Evolutionary conservation across 192 early-diverging fungal species (phyloP).

Genomic region (Lobulomyces angularis): DNA sequence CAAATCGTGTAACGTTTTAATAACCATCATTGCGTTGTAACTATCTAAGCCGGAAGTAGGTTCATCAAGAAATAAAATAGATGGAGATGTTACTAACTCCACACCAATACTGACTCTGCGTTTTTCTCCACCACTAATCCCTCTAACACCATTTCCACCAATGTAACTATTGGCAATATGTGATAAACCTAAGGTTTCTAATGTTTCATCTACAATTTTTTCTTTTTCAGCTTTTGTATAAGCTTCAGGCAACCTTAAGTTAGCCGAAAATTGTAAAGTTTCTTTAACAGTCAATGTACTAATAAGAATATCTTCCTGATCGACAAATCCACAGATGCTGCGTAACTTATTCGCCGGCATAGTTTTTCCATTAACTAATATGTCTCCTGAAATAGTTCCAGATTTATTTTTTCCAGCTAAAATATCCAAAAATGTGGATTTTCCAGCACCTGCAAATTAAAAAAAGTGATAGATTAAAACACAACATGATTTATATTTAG

Average conservation of each 20-base stretch:
- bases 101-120: slow-evolving; percentile 43
- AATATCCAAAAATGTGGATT: slow-evolving; percentile 75
- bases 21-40: slow-evolving; percentile 47
- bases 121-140: slow-evolving; percentile 41
- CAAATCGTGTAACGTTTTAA: slow-evolving; percentile 48
- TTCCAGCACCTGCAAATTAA: slow-evolving; percentile 55
- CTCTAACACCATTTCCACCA: slow-evolving; percentile 16
- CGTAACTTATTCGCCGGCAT: slow-evolving; percentile 5
- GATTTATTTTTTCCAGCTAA: slow-evolving; percentile 51
- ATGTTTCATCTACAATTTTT: slow-evolving; percentile 52
- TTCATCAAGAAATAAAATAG: slow-evolving; percentile 39
- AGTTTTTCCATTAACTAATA: slow-evolving; percentile 22
- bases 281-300: slow-evolving; percentile 61
- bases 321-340: slow-evolving; percentile 24
- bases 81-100: slow-evolving; percentile 38
- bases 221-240: slow-evolving; percentile 33
- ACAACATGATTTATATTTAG: neutral
- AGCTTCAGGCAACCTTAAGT: slow-evolving; percentile 50
- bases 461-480: neutral
- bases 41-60: slow-evolving; percentile 42
- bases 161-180: slow-evolving; percentile 42
- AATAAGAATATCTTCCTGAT: slow-evolving; percentile 37
- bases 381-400: slow-evolving; percentile 15
- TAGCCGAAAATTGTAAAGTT: slow-evolving; percentile 62
- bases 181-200: slow-evolving; percentile 51